A percentile compares a stretch with the other conserved stretches of the same genome.
Evolutionary conservation across 306 rosid species (phyloP).

Genomic region (Corylus americana): DNA sequence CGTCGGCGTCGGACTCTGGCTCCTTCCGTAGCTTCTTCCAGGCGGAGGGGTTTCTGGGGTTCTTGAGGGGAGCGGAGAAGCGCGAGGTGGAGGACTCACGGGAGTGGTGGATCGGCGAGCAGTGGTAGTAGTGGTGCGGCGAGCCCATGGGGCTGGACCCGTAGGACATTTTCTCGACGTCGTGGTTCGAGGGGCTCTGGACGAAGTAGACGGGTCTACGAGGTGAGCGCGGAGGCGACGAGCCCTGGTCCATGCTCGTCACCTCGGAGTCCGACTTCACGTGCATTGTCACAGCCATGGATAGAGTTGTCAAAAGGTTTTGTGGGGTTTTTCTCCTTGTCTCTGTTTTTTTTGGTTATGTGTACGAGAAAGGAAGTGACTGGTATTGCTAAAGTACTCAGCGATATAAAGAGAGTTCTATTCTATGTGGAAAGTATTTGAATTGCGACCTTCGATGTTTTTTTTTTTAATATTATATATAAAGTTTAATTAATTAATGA

Average conservation of each 20-base stretch:
- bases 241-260: constrained; percentile 68
- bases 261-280: constrained; percentile 83
- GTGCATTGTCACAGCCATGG: constrained; percentile 49
- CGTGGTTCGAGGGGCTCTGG: constrained; percentile 90
- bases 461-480: too few relatives aligned
- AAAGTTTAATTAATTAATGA: too few relatives aligned
- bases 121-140: constrained; percentile 64
- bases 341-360: neutral
- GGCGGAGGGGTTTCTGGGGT: constrained; percentile 40
- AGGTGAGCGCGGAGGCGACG: constrained; percentile 69
- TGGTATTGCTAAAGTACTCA: neutral
- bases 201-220: constrained; percentile 88
- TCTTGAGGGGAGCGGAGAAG: constrained; percentile 80
- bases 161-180: constrained; percentile 92
- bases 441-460: neutral
- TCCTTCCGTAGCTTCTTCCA: constrained; percentile 65
- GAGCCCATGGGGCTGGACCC: constrained; percentile 80
- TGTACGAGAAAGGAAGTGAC: constrained; percentile 16
- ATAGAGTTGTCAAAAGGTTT: neutral
- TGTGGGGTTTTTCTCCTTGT: neutral
- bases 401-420: too few relatives aligned
- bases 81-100: constrained; percentile 95
- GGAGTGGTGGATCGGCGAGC: constrained; percentile 92
- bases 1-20: constrained; percentile 19
- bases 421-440: neutral